Conservation (phyloP, 805 yeast genomes). For the Candida insectorum region DNA sequence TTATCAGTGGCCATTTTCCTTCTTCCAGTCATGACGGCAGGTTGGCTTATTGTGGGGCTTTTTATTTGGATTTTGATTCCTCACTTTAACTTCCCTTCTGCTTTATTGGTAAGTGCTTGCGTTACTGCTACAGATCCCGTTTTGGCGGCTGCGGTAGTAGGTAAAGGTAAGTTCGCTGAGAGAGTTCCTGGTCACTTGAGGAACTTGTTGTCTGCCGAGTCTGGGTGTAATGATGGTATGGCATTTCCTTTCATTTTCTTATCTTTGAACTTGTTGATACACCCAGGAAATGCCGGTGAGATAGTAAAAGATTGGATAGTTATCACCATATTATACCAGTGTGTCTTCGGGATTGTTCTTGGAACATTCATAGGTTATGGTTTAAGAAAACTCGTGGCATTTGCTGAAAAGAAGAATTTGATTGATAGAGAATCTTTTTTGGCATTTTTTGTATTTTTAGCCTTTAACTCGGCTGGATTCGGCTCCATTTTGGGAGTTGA, state of each 20-base stretch:
- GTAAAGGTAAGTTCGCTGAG: slow-evolving; percentile 87
- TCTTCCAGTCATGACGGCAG: slow-evolving; percentile 84
- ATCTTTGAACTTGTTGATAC: slow-evolving; percentile 64
- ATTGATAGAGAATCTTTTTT: slow-evolving; percentile 88
- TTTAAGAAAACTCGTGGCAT: slow-evolving; percentile 68
- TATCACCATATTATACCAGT: slow-evolving; percentile 75
- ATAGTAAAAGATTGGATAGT: slow-evolving; percentile 80
- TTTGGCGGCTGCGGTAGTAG: slow-evolving; percentile 91
- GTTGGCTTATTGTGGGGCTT: slow-evolving; percentile 81
- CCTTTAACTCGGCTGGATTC: slow-evolving; percentile 83
- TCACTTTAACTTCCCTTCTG: slow-evolving; percentile 64
- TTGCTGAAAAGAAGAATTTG: slow-evolving; percentile 63
- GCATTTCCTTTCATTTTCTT: slow-evolving; percentile 86
- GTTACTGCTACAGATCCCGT: slow-evolving; percentile 96
- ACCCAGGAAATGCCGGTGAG: slow-evolving; percentile 59
- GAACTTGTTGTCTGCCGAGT: slow-evolving; percentile 78
- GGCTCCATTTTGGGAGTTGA: slow-evolving; percentile 88
- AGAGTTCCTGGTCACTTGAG: slow-evolving; percentile 92
- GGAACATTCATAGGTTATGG: slow-evolving; percentile 72
- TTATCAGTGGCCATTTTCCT: slow-evolving; percentile 67
- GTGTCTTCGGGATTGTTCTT: slow-evolving; percentile 71
- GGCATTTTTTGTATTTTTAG: slow-evolving; percentile 77
- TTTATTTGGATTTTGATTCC: slow-evolving; percentile 80
- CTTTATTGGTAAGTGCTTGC: slow-evolving; percentile 77
- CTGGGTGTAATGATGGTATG: slow-evolving; percentile 94